These are phyloP conservation scores for Schizosaccharomyces cryophilus DNA, from an alignment of 805 yeast genomes.

Conservation along the genomic window DNA sequence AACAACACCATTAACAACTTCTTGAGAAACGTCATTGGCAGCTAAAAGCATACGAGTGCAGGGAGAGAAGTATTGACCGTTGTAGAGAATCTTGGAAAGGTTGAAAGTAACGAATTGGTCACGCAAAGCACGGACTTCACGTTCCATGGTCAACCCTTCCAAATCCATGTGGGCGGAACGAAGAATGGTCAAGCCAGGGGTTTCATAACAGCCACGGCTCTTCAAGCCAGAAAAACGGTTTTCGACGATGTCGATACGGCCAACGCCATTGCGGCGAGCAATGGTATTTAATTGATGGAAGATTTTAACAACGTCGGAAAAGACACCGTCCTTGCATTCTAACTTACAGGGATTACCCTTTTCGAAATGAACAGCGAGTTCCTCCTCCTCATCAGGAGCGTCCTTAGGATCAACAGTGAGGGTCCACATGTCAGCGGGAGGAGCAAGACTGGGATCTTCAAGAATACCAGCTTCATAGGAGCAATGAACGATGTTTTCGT, in stretches of 20 bases:
- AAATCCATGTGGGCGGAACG: conserved; percentile 87
- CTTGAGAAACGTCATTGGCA: conserved; percentile 68
- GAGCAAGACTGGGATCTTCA: conserved; percentile 95
- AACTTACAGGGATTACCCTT: conserved; percentile 77
- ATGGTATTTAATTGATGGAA: conserved; percentile 80
- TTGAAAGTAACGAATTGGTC: conserved; percentile 86
- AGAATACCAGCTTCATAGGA: conserved; percentile 98
- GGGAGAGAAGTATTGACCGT: conserved; percentile 95
- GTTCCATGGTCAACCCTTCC: conserved; percentile 89
- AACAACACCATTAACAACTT: conserved; percentile 85
- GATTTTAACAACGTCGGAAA: conserved; percentile 74
- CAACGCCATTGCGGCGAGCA: conserved; percentile 98
- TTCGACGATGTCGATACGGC: conserved; percentile 96
- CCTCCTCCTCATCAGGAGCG: conserved; percentile 86
- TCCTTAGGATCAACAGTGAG: conserved; percentile 85
- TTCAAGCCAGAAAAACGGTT: conserved; percentile 96
- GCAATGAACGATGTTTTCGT: conserved; percentile 96
- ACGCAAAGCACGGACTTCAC: conserved; percentile 92
- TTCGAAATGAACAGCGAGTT: conserved; percentile 54
- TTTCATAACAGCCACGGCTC: conserved; percentile 98
- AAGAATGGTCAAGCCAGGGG: conserved; percentile 89
- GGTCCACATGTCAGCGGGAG: conserved; percentile 99
- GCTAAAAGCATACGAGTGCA: conserved; percentile 57
- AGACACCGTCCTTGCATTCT: conserved; percentile 30
- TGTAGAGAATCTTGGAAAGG: conserved; percentile 74